These are phyloP conservation scores for Extremus antarcticus DNA, from an alignment of 495 filamentous ascomycete species.

Conservation along the genomic window DNA sequence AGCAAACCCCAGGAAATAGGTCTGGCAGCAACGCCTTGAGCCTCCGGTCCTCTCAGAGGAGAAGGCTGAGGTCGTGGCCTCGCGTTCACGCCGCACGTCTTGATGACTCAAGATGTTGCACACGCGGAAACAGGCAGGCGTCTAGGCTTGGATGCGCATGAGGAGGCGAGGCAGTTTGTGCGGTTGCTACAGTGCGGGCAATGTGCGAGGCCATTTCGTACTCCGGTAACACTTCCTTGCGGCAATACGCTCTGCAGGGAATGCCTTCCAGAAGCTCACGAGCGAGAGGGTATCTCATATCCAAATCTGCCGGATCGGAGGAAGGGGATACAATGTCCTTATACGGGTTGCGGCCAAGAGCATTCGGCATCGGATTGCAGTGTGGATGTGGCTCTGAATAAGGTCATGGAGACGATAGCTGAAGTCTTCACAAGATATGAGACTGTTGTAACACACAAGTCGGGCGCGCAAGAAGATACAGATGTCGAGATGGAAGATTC, in stretches of 20 bases:
- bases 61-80: neutral
- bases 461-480: neutral
- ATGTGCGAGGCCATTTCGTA: constrained; percentile 57
- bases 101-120: constrained; percentile 20
- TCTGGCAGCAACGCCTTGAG: neutral
- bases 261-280: constrained; percentile 58
- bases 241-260: constrained; percentile 64
- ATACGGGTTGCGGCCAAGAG: constrained; percentile 51
- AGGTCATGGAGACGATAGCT: constrained; percentile 46
- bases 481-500: constrained; percentile 22
- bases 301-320: constrained; percentile 52
- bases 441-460: neutral
- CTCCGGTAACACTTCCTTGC: constrained; percentile 71
- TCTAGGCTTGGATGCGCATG: constrained; percentile 33
- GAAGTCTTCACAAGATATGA: constrained; percentile 33
- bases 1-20: neutral
- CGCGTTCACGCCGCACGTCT: neutral
- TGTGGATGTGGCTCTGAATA: constrained; percentile 62
- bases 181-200: constrained; percentile 62
- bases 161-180: constrained; percentile 48
- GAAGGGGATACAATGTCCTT: constrained; percentile 62
- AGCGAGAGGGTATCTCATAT: constrained; percentile 61
- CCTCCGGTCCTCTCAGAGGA: neutral
- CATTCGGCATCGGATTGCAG: constrained; percentile 70
- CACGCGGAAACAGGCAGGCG: constrained; percentile 2